phyloP scores from a whole-genome alignment of 108 stramenopile genomes.

The Thalassiosira profunda region DNA sequence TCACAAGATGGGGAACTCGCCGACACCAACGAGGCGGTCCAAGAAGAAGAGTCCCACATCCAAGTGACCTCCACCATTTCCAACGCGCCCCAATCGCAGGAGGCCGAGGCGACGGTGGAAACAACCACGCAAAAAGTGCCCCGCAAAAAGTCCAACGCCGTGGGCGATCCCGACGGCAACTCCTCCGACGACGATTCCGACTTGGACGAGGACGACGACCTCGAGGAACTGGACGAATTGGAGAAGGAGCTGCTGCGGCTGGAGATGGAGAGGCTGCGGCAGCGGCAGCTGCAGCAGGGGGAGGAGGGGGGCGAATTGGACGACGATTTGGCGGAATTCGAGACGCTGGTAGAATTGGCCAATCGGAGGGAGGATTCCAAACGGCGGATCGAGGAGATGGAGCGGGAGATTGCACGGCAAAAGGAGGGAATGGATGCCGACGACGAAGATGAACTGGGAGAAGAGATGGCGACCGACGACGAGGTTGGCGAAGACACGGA shows the following conservation, averaged over 20 bases:
- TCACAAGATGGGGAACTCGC: too few relatives aligned
- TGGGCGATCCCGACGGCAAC: conserved; percentile 86
- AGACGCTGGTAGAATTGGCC: conserved; percentile 19
- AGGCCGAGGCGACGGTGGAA: background rate
- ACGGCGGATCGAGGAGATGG: conserved; percentile 24
- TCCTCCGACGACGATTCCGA: conserved; percentile 52
- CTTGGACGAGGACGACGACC: conserved; percentile 45
- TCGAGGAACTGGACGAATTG: conserved; percentile 63
- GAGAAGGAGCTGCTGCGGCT: conserved; percentile 12
- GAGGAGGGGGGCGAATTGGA: background rate
- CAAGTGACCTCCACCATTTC: background rate
- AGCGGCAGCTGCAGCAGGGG: background rate
- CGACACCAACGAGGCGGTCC: background rate
- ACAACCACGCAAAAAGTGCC: background rate
- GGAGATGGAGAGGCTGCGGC: background rate
- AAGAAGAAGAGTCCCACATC: background rate
- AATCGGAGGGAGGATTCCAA: conserved; percentile 25
- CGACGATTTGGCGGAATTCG: conserved; percentile 4
- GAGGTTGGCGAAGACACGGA: conserved; percentile 29
- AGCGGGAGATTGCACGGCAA: conserved; percentile 8
- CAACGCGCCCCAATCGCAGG: background rate
- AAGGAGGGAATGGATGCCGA: conserved; percentile 15
- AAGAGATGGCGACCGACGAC: conserved; percentile 9
- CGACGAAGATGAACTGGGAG: conserved; percentile 11
- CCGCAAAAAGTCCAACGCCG: conserved; percentile 69